These are phyloP conservation scores for Rhynchosporium secalis DNA, from an alignment of 2,329 filamentous ascomycete species.

Conservation along the genomic window DNA sequence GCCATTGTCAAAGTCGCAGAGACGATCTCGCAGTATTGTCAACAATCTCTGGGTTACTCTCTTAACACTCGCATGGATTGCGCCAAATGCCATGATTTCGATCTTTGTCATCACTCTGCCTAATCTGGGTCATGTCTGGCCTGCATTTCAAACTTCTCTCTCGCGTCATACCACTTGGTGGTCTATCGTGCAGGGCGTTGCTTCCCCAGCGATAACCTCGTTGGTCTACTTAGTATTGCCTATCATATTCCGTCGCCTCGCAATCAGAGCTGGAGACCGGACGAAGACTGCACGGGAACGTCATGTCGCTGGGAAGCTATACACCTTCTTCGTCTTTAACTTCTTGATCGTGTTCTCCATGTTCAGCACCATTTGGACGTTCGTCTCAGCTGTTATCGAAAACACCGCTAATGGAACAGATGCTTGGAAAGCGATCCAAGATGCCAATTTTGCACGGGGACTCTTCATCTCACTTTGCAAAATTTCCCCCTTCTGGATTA, in stretches of 20 bases:
- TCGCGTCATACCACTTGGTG: slow-evolving; percentile 64
- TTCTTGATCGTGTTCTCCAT: slow-evolving; percentile 92
- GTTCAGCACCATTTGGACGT: slow-evolving; percentile 80
- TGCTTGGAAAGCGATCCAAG: slow-evolving; percentile 67
- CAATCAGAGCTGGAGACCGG: slow-evolving; percentile 79
- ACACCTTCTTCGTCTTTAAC: slow-evolving; percentile 96
- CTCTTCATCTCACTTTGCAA: slow-evolving; percentile 75
- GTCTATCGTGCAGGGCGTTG: slow-evolving; percentile 89
- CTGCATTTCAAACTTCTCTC: slow-evolving; percentile 68
- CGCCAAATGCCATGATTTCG: slow-evolving; percentile 89
- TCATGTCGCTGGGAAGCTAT: slow-evolving; percentile 87
- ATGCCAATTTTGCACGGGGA: slow-evolving; percentile 60
- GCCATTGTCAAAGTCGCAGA: slow-evolving; percentile 64
- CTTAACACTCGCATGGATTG: slow-evolving; percentile 83
- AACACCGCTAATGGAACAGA: slow-evolving; percentile 56
- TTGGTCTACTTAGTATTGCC: slow-evolving; percentile 85
- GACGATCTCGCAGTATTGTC: slow-evolving; percentile 71
- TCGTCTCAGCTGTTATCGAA: slow-evolving; percentile 65
- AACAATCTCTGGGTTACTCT: slow-evolving; percentile 83
- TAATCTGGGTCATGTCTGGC: slow-evolving; percentile 81
- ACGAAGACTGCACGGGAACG: slow-evolving; percentile 91
- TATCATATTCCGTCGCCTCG: slow-evolving; percentile 85
- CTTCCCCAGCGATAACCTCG: slow-evolving; percentile 83
- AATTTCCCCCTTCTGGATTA: slow-evolving; percentile 91
- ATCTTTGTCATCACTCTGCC: slow-evolving; percentile 86